Conservation (phyloP, 1,284 basidiomycete genomes). For the Papiliotrema laurentii region DNA sequence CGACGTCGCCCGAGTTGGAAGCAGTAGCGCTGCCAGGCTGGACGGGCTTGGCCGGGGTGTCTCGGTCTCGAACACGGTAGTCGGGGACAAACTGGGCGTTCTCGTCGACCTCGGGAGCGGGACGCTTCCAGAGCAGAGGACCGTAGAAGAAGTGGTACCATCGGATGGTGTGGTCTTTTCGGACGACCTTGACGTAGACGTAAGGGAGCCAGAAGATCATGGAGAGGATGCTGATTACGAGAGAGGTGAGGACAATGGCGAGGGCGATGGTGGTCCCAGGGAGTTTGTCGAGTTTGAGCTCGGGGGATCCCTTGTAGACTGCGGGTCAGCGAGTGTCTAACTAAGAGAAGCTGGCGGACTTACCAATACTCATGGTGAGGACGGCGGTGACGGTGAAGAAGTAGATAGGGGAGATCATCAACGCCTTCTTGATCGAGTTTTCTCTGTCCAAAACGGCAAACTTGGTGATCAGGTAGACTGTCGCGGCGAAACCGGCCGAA, state of each 20-base stretch:
- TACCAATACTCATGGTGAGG: constrained; percentile 43
- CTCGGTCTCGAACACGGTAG: constrained; percentile 43
- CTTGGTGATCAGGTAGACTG: constrained; percentile 50
- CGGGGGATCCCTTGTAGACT: constrained; percentile 46
- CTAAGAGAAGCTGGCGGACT: constrained; percentile 2
- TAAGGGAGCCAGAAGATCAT: constrained; percentile 53
- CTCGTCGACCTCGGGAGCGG: constrained; percentile 31
- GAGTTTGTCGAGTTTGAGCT: constrained; percentile 47
- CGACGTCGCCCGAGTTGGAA: constrained; percentile 4
- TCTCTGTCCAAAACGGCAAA: constrained; percentile 46
- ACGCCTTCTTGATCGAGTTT: constrained; percentile 41
- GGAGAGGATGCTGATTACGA: constrained; percentile 47
- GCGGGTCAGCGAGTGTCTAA: not conserved
- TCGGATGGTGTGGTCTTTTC: constrained; percentile 51
- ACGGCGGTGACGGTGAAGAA: constrained; percentile 47
- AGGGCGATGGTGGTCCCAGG: constrained; percentile 41
- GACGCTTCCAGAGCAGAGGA: constrained; percentile 50
- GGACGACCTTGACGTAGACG: constrained; percentile 51
- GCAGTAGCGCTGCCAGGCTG: not conserved
- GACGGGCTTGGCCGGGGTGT: constrained; percentile 7
- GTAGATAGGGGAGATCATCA: constrained; percentile 47
- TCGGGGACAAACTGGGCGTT: constrained; percentile 40
- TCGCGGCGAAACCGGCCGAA: constrained; percentile 49
- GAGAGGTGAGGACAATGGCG: constrained; percentile 49
- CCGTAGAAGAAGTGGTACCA: constrained; percentile 53